Evolutionary conservation across 495 filamentous ascomycete species (phyloP).

Genomic region (Penicillium goetzii): DNA sequence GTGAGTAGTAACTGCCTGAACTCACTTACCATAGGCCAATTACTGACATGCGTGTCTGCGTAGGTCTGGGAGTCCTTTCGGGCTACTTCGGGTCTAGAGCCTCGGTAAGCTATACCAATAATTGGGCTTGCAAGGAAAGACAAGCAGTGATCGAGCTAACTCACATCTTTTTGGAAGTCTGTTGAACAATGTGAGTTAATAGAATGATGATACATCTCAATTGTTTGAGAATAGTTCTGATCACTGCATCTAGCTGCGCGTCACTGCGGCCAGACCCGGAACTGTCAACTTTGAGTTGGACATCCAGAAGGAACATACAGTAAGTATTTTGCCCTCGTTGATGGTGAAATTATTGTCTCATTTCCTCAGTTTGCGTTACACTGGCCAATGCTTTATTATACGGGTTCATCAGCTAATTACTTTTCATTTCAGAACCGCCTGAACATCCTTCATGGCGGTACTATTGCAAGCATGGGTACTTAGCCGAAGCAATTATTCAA

Average conservation of each 20-base stretch:
- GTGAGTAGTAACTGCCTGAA: slow-evolving; percentile 37
- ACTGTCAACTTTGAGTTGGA: slow-evolving; percentile 85
- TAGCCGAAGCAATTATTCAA: not conserved
- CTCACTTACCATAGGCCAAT: no score
- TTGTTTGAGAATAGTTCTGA: not conserved
- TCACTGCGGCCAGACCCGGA: slow-evolving; percentile 77
- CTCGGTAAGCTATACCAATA: slow-evolving; percentile 61
- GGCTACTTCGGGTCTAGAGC: slow-evolving; percentile 81
- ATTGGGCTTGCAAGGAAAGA: not conserved
- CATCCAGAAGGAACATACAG: slow-evolving; percentile 86
- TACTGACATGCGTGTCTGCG: slow-evolving; percentile 10
- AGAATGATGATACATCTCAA: not conserved
- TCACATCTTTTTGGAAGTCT: slow-evolving; percentile 32
- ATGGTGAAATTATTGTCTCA: not conserved
- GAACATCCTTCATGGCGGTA: slow-evolving; percentile 89
- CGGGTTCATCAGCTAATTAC: slow-evolving; percentile 7
- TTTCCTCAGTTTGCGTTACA: not conserved
- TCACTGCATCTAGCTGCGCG: slow-evolving; percentile 60
- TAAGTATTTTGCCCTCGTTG: slow-evolving; percentile 37
- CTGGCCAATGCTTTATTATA: not conserved
- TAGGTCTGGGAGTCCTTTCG: slow-evolving; percentile 85
- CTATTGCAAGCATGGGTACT: slow-evolving; percentile 86
- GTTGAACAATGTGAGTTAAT: slow-evolving; percentile 40
- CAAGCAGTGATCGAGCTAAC: not conserved
- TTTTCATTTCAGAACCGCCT: slow-evolving; percentile 71